Conservation (phyloP, 257 asterid genomes). For the Rehmannia glutinosa region DNA sequence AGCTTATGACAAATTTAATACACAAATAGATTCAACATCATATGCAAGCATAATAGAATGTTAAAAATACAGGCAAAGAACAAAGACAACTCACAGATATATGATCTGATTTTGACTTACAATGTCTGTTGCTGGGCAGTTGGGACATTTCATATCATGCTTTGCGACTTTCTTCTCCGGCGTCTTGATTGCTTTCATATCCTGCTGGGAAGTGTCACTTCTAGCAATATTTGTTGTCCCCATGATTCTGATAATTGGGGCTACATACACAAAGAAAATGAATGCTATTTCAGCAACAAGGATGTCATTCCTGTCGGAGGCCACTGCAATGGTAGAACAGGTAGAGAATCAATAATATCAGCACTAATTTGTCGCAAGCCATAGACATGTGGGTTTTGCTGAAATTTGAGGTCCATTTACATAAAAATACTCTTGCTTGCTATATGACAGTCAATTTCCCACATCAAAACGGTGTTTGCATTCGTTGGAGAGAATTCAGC, state of each 20-base stretch:
- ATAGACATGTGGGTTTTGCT: background rate
- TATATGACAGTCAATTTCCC: slow-evolving; percentile 62
- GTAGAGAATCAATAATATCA: slow-evolving; percentile 26
- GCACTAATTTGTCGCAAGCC: background rate
- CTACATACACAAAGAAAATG: slow-evolving; percentile 68
- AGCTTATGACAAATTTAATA: background rate
- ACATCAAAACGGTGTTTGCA: slow-evolving; percentile 79
- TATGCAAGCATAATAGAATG: background rate
- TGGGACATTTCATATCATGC: slow-evolving; percentile 81
- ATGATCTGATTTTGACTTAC: slow-evolving; percentile 20
- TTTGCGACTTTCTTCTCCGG: slow-evolving; percentile 70
- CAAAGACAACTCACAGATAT: slow-evolving; percentile 1
- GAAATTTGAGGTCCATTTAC: background rate
- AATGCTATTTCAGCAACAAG: slow-evolving; percentile 49
- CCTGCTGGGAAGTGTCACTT: slow-evolving; percentile 86
- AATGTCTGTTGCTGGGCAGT: slow-evolving; percentile 34
- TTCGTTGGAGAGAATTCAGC: slow-evolving; percentile 76
- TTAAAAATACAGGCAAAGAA: background rate
- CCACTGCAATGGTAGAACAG: slow-evolving; percentile 80
- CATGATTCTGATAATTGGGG: slow-evolving; percentile 61
- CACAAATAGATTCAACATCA: background rate
- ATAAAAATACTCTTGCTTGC: slow-evolving; percentile 12
- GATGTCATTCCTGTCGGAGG: slow-evolving; percentile 61
- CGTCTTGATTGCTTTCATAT: slow-evolving; percentile 61
- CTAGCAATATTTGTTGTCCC: slow-evolving; percentile 72